Base-by-base conservation (phyloP, 2,329 filamentous ascomycete species). In the Sclerotinia sclerotiorum region DNA sequence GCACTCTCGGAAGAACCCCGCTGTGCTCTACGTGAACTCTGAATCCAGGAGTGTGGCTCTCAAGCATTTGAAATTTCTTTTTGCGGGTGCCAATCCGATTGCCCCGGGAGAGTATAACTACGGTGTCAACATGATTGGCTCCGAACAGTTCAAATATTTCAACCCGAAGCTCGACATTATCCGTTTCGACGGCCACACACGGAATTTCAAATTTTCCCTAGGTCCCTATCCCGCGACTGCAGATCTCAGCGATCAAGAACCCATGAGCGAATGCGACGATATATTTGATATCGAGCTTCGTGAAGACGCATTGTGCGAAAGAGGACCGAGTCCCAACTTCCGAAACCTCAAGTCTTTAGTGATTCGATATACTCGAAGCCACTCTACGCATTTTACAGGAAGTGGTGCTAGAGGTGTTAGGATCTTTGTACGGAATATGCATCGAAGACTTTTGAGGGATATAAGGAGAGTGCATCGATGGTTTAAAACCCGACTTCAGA, bases 401-500 rank as follows among this genome's bases (percentile, higher is more conserved):
- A n/a, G 11, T 19, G 2, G 1, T 13, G 17, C 52, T 13, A 42
- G 39, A 55, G 52, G 29, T 1, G 6, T 10, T 0, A 29, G 32
- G 10, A 1, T 13, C 2, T 55, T 55, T 55, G 52, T 55, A 21
- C 52, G 5, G 1, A 19, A 35, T 10, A 35, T 55, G 21, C 19
- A 55, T 35, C 0, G 4, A 2, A 2, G 21, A 3, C 19, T 55
- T 29, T 3, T 0, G 0, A 1, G 0, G 17, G 29, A 55, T 32
- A n/a, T 1, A 55, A 3, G 2, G 0, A 0, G 2, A 6, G 8
- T 21, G 10, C 29, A 19, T 19, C 1, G 0, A 1, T 55, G 29
- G 52, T 55, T 3, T 55, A 2, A 6, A 21, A 6, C 2, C 2
- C 29, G 52, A 35, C 1, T 55, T 11, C 5, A 7, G 35, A 11